These are phyloP conservation scores for Protomyces inouyei DNA, from an alignment of 1,139 yeast genomes.

Conservation along the genomic window DNA sequence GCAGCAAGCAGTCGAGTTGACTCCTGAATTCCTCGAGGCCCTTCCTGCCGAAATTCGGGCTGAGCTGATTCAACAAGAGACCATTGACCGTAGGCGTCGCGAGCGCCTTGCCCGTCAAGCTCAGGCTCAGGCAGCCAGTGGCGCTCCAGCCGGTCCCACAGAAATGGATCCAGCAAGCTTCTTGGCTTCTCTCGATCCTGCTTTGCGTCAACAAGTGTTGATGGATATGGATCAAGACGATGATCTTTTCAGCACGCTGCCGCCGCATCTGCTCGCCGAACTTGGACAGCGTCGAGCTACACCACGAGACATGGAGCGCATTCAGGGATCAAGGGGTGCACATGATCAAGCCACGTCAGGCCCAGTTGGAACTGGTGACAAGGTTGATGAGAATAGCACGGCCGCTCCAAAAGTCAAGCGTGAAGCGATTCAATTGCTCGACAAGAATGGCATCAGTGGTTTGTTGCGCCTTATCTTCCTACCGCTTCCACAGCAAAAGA, in stretches of 20 bases:
- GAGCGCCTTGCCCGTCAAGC: constrained; percentile 29
- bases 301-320: constrained; percentile 34
- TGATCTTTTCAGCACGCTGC: constrained; percentile 37
- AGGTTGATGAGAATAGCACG: background rate
- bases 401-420: constrained; percentile 4
- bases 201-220: constrained; percentile 40
- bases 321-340: constrained; percentile 10
- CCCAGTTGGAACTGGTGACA: background rate
- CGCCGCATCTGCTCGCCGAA: constrained; percentile 39
- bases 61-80: constrained; percentile 67
- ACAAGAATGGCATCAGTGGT: constrained; percentile 70
- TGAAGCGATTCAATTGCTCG: constrained; percentile 50
- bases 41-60: constrained; percentile 70
- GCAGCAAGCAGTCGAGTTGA: constrained; percentile 52
- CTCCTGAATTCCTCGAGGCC: constrained; percentile 76
- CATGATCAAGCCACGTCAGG: background rate
- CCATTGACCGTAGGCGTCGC: constrained; percentile 38
- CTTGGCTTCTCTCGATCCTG: constrained; percentile 40
- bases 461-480: constrained; percentile 65
- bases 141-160: constrained; percentile 12
- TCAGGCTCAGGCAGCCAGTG: constrained; percentile 22
- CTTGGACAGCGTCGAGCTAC: constrained; percentile 33
- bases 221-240: constrained; percentile 39
- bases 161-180: constrained; percentile 37
- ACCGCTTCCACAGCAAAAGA: constrained; percentile 66